These are phyloP conservation scores for Corymbia citriodora DNA, from an alignment of 441 rosid genomes.

Conservation along the genomic window DNA sequence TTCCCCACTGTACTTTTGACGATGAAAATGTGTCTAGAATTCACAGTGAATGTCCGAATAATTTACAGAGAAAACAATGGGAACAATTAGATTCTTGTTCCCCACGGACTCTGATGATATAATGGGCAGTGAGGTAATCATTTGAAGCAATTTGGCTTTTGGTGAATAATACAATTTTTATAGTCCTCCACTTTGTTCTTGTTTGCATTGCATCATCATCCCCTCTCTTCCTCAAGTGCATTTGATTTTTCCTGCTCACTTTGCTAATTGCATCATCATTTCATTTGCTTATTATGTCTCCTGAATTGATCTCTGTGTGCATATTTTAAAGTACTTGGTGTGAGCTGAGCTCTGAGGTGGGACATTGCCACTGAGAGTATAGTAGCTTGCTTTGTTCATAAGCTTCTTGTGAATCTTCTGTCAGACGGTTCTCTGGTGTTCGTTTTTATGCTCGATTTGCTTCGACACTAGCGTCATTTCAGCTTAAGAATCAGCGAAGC, in stretches of 20 bases:
- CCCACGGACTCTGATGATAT: constrained; percentile 14
- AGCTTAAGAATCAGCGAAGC: background rate
- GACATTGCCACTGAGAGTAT: background rate
- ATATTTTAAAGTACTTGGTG: background rate
- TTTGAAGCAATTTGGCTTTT: background rate
- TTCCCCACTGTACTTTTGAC: background rate
- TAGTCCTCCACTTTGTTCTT: constrained; percentile 10
- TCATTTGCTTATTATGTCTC: background rate
- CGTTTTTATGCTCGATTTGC: background rate
- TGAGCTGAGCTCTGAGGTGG: background rate
- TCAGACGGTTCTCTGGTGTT: background rate
- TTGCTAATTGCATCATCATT: constrained; percentile 16
- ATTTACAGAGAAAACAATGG: background rate
- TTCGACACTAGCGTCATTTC: background rate
- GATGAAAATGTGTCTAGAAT: background rate
- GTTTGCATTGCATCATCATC: constrained; percentile 14
- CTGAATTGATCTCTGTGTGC: background rate
- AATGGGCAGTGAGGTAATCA: constrained; percentile 20
- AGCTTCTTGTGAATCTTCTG: background rate
- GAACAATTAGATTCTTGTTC: background rate
- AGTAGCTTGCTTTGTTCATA: background rate
- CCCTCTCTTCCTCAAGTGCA: background rate
- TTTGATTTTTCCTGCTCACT: background rate
- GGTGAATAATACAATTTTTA: background rate
- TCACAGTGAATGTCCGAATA: background rate